phyloP scores from a whole-genome alignment of 805 yeast species.

The Wickerhamiella spandovensis region DNA sequence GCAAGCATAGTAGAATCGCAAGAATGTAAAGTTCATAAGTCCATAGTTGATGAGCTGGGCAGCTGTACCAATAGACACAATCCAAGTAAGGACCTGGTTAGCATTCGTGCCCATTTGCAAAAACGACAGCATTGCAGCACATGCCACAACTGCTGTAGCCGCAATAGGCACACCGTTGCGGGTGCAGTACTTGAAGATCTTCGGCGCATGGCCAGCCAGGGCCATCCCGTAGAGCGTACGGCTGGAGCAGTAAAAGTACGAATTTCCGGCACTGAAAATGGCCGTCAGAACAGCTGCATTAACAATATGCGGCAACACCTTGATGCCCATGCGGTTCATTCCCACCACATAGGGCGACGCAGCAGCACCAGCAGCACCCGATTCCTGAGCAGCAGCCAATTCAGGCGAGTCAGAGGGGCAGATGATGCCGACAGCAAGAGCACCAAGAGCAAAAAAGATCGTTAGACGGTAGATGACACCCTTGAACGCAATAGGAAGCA shows the following conservation, averaged over 20 bases:
- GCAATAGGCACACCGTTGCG: slow-evolving; percentile 57
- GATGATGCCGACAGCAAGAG: slow-evolving; percentile 65
- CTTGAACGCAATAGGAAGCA: slow-evolving; percentile 65
- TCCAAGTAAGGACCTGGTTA: slow-evolving; percentile 55
- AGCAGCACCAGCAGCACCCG: slow-evolving; percentile 61
- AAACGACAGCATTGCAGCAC: slow-evolving; percentile 55
- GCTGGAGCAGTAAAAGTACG: slow-evolving; percentile 62
- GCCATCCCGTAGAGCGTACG: slow-evolving; percentile 59
- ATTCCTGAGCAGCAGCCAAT: slow-evolving; percentile 42
- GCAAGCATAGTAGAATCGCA: slow-evolving; percentile 50
- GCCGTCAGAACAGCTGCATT: slow-evolving; percentile 65
- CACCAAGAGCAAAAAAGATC: slow-evolving; percentile 57
- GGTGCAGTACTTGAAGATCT: slow-evolving; percentile 46
- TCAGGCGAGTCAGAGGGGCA: slow-evolving; percentile 56
- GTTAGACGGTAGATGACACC: slow-evolving; percentile 59
- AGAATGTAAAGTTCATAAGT: slow-evolving; percentile 42
- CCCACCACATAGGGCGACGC: slow-evolving; percentile 77
- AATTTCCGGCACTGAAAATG: slow-evolving; percentile 75
- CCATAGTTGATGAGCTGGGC: slow-evolving; percentile 53
- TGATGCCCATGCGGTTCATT: slow-evolving; percentile 49
- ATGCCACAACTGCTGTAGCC: slow-evolving; percentile 33
- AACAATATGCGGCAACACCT: slow-evolving; percentile 59
- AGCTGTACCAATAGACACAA: slow-evolving; percentile 56
- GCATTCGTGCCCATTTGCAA: slow-evolving; percentile 49
- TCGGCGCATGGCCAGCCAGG: slow-evolving; percentile 60